Evolutionary conservation across 352 stramenopile species (phyloP).

Genomic region (Salisapilia sapeloensis): DNA sequence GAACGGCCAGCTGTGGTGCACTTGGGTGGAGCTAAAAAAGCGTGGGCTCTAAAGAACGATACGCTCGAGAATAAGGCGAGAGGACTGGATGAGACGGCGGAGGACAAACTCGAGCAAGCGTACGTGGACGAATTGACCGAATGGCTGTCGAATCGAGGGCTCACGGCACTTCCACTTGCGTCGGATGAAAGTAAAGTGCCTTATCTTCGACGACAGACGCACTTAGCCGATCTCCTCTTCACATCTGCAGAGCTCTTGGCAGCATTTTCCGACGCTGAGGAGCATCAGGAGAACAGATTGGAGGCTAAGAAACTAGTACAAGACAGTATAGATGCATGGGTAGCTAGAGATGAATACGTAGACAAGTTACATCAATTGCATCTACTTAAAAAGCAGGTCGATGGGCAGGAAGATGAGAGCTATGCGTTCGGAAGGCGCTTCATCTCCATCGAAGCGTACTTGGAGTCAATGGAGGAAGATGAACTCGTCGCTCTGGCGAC

Average conservation of each 20-base stretch:
- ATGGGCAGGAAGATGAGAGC: slow-evolving; percentile 20
- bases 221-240: slow-evolving; percentile 24
- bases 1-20: slow-evolving; percentile 21
- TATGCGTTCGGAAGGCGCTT: slow-evolving; percentile 57
- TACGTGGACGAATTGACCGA: slow-evolving; percentile 19
- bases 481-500: slow-evolving; percentile 20
- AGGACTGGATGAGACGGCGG: slow-evolving; percentile 6
- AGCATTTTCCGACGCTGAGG: too few species aligned
- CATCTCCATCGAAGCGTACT: slow-evolving; percentile 25
- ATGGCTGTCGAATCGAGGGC: slow-evolving; percentile 11
- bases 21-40: slow-evolving; percentile 4
- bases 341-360: slow-evolving; percentile 3
- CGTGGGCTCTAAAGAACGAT: slow-evolving; percentile 4
- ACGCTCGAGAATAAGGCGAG: slow-evolving; percentile 27
- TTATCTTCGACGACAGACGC: slow-evolving; percentile 19
- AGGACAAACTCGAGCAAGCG: slow-evolving; percentile 5
- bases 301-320: too few species aligned
- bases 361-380: slow-evolving; percentile 7
- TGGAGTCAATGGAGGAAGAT: slow-evolving; percentile 21
- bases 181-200: slow-evolving; percentile 2
- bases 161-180: slow-evolving; percentile 12
- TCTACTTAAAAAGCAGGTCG: slow-evolving; percentile 22
- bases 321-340: too few species aligned
- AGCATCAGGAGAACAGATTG: too few species aligned
- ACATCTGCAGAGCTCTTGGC: too few species aligned